phyloP scores from a whole-genome alignment of 164 flowering plant genomes.

The Vitis labrusca region DNA sequence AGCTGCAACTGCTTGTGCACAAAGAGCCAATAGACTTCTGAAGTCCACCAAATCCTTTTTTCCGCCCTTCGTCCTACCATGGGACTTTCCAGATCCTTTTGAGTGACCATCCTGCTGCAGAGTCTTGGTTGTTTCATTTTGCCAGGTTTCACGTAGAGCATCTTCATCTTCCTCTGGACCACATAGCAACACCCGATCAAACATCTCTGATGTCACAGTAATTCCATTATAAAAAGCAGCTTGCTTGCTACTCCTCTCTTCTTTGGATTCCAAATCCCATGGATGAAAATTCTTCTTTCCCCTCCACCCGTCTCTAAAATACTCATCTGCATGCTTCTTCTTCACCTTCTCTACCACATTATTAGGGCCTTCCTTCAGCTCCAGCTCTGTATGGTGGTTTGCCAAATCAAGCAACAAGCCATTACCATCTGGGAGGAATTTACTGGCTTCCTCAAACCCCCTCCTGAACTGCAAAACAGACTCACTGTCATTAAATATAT shows the following conservation, averaged over 20 bases:
- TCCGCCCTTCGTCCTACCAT: conserved; percentile 14
- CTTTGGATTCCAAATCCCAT: conserved; percentile 22
- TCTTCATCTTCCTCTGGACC: conserved; percentile 19
- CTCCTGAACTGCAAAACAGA: conserved; percentile 24
- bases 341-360: conserved; percentile 6
- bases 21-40: conserved; percentile 25
- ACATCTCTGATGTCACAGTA: conserved; percentile 22
- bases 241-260: conserved; percentile 28
- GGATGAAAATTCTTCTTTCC: conserved; percentile 25
- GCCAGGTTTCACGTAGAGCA: conserved; percentile 24
- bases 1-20: conserved; percentile 28
- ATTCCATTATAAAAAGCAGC: conserved; percentile 27
- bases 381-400: conserved; percentile 9
- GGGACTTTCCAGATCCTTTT: conserved; percentile 13
- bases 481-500: conserved; percentile 22
- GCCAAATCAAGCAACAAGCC: conserved; percentile 19
- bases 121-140: conserved; percentile 13
- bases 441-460: conserved; percentile 49
- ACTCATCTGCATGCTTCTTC: conserved; percentile 14
- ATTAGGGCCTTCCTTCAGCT: no score
- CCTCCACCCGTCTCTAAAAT: background rate
- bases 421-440: conserved; percentile 38
- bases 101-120: conserved; percentile 9
- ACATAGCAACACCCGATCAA: conserved; percentile 30
- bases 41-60: conserved; percentile 15